Percentiles rank a stretch among this genome's conserved stretches.
These are phyloP conservation scores for Haplosporangium gracile DNA, from an alignment of 192 early-diverging fungal species.

Conservation along the genomic window DNA sequence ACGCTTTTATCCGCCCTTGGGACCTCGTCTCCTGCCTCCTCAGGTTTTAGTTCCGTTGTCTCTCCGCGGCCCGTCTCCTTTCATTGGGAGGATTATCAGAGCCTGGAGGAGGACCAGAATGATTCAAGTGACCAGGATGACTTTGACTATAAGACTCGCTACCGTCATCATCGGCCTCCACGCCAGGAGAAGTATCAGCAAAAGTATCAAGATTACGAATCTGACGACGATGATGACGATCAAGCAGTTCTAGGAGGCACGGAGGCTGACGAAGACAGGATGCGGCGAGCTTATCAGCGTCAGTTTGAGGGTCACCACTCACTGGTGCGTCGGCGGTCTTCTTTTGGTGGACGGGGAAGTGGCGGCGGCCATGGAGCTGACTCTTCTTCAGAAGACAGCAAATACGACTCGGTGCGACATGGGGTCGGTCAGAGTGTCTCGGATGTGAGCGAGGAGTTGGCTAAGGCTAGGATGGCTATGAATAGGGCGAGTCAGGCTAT, in stretches of 20 bases:
- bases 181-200: not conserved
- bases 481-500: slow-evolving; percentile 48
- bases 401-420: slow-evolving; percentile 43
- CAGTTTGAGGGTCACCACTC: slow-evolving; percentile 51
- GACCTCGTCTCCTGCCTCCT: not conserved
- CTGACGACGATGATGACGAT: not conserved
- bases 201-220: not conserved
- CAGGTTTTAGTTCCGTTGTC: not conserved
- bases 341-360: slow-evolving; percentile 2
- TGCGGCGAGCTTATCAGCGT: slow-evolving; percentile 20
- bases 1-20: not conserved
- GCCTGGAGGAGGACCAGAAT: slow-evolving; percentile 23
- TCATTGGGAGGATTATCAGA: slow-evolving; percentile 44
- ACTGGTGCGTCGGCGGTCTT: slow-evolving; percentile 28
- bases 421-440: slow-evolving; percentile 37
- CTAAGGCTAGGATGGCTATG: slow-evolving; percentile 41
- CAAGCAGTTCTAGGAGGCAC: no score
- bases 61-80: slow-evolving; percentile 43
- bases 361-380: not conserved
- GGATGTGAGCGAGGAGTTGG: slow-evolving; percentile 46
- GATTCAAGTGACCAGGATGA: slow-evolving; percentile 23
- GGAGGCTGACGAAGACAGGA: slow-evolving; percentile 7
- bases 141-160: not conserved
- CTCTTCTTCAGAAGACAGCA: slow-evolving; percentile 14
- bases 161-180: not conserved